Conservation (phyloP, 2,329 filamentous ascomycete species). For the Phaeomoniella chlamydospora region DNA sequence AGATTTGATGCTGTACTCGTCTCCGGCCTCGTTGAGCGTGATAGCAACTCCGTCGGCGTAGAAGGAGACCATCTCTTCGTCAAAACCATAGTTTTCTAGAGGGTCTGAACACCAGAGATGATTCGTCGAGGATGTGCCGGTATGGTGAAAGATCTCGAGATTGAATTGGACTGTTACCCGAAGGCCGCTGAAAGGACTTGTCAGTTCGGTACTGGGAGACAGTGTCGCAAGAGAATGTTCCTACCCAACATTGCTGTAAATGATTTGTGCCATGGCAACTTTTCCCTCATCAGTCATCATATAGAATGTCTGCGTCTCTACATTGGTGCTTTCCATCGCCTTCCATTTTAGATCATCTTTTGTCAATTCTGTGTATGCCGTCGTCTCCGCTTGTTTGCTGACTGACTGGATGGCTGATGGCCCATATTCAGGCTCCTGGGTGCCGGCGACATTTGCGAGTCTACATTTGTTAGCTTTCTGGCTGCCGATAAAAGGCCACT, state of each 20-base stretch:
- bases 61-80: constrained; percentile 68
- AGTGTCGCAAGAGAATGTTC: constrained; percentile 15
- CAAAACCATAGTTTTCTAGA: constrained; percentile 67
- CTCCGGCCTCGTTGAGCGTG: constrained; percentile 73
- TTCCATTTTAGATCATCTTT: constrained; percentile 73
- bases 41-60: constrained; percentile 75
- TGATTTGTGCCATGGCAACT: constrained; percentile 71
- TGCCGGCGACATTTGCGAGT: constrained; percentile 71
- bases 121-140: constrained; percentile 44
- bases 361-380: constrained; percentile 65
- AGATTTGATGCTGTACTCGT: constrained; percentile 77
- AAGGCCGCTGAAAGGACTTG: constrained; percentile 50
- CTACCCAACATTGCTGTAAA: constrained; percentile 95
- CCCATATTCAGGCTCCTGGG: constrained; percentile 91
- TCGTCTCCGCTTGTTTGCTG: constrained; percentile 61
- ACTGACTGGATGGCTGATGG: constrained; percentile 77
- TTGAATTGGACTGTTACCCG: constrained; percentile 89
- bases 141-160: constrained; percentile 74
- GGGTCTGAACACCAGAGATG: constrained; percentile 74
- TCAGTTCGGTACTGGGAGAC: too few species aligned
- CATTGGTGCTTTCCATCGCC: constrained; percentile 66
- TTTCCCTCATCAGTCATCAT: constrained; percentile 65
- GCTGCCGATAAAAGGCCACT: constrained; percentile 33
- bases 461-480: constrained; percentile 26
- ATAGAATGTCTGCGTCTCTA: constrained; percentile 95